Evolutionary conservation across 805 yeast species (phyloP).

Genomic region (Spathaspora hagerdaliae): DNA sequence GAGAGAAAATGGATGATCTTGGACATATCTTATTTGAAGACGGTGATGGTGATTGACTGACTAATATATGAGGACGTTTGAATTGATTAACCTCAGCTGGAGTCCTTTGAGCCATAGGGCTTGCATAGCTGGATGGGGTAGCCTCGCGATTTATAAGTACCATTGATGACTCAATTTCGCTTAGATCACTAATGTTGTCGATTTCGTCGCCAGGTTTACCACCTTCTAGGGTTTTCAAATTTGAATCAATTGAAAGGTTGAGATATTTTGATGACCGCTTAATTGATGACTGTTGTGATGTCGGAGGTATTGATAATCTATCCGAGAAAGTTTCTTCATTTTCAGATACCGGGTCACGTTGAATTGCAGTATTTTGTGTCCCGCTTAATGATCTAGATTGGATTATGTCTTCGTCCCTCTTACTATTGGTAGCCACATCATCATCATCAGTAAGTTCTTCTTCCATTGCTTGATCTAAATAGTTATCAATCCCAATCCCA

Average conservation of each 20-base stretch:
- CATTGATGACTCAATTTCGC: conserved; percentile 20
- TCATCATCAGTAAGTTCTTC: conserved; percentile 9
- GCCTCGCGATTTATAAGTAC: conserved; percentile 4
- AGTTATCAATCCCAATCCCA: conserved; percentile 14
- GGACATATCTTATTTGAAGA: conserved; percentile 14
- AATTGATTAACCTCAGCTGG: conserved; percentile 24
- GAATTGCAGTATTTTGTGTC: not conserved
- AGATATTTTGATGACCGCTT: conserved; percentile 40
- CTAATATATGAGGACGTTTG: conserved; percentile 41
- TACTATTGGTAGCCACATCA: conserved; percentile 7
- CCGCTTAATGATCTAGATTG: not conserved
- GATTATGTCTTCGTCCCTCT: conserved; percentile 7
- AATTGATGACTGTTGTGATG: conserved; percentile 18
- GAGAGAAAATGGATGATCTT: not conserved
- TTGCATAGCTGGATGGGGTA: conserved; percentile 12
- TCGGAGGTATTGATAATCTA: not conserved
- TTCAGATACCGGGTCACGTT: not conserved
- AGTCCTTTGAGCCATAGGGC: conserved; percentile 6
- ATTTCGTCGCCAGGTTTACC: conserved; percentile 11
- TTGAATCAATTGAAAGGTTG: conserved; percentile 36
- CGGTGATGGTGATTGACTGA: conserved; percentile 43
- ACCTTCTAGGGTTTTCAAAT: conserved; percentile 4
- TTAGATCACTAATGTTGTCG: conserved; percentile 20
- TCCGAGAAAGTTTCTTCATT: not conserved
- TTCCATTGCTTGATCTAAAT: conserved; percentile 11